Evolutionary conservation across 2,329 filamentous ascomycete species (phyloP), one percentile per base, ranked within the genome.

Genomic region (Aureobasidium pullulans): DNA sequence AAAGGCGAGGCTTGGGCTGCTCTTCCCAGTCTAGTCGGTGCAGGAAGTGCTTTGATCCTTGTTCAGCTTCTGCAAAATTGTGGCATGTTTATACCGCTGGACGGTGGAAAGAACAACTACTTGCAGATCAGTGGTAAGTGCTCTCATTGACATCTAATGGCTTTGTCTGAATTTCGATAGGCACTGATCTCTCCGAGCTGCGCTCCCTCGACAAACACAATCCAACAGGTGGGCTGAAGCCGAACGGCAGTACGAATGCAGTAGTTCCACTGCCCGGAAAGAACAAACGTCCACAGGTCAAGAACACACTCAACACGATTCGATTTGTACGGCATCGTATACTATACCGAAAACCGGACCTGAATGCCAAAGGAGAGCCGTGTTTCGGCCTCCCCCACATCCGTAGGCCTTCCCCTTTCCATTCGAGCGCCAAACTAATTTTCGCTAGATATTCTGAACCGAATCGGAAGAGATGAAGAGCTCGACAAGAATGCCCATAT

Each of bases 281-380:
- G 15, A 3, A 8, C 6, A n/a, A 3, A 9, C 6, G n/a, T 9
- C 15, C 9, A 2, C 23, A 4, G 9, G n/a, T 1, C 36, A 16
- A 8, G 16, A 59, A 49, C n/a, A 49, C 43, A 2, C 76, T 79
- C 9, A 81, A 81, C 42, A 81, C 84, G 15, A 90, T 97, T 60
- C 75, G 78, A 1, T 87, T 99, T 67, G 83, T 92, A 48, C 85
- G 92, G 61, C 90, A 84, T 68, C 84, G 90, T 19, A 95, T 96
- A 78, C 79, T 97, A 52, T 97, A 96, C 72, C 87, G 89, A 23
- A 85, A 84, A 65, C 84, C 90, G 19, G 80, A 83, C 1, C 76
- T 92, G 32, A 93, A 87, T 66, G 78, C 83, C 2, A 82, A 82
- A 65, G 86, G 88, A 3, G 73, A 78, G 8, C 81, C 94, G 7